Conservation (phyloP, 2,329 filamentous ascomycete genomes). For the Colletotrichum karsti region DNA sequence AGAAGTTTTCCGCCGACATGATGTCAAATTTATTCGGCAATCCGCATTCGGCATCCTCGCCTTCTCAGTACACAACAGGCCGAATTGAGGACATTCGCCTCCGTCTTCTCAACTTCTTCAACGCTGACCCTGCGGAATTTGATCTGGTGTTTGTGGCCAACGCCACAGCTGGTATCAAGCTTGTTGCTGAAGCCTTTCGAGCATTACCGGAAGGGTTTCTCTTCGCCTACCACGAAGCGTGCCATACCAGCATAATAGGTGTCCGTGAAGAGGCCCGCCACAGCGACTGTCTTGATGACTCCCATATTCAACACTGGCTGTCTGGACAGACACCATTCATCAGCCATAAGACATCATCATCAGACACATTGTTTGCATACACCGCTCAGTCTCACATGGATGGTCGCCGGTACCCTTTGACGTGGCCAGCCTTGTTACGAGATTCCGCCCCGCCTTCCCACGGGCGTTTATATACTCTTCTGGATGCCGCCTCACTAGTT, state of each 20-base stretch:
- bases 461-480: constrained; percentile 5
- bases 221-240: constrained; percentile 84
- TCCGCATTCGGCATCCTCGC: constrained; percentile 85
- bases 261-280: constrained; percentile 74
- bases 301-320: constrained; percentile 73
- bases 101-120: constrained; percentile 78
- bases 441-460: background rate
- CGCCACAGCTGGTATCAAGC: constrained; percentile 88
- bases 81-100: constrained; percentile 81
- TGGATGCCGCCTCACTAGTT: constrained; percentile 79
- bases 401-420: constrained; percentile 43
- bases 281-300: constrained; percentile 74
- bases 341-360: constrained; percentile 31
- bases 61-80: constrained; percentile 79
- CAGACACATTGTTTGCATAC: constrained; percentile 42
- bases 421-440: constrained; percentile 66
- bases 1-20: constrained; percentile 82
- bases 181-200: constrained; percentile 82
- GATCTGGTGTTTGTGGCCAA: constrained; percentile 93
- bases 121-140: constrained; percentile 81
- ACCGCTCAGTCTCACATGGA: constrained; percentile 30
- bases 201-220: constrained; percentile 75
- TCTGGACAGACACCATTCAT: constrained; percentile 42
- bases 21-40: constrained; percentile 85
- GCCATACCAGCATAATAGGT: constrained; percentile 89